Conservation (phyloP, 345 rosid genomes). For the Hypericum androsaemum region DNA sequence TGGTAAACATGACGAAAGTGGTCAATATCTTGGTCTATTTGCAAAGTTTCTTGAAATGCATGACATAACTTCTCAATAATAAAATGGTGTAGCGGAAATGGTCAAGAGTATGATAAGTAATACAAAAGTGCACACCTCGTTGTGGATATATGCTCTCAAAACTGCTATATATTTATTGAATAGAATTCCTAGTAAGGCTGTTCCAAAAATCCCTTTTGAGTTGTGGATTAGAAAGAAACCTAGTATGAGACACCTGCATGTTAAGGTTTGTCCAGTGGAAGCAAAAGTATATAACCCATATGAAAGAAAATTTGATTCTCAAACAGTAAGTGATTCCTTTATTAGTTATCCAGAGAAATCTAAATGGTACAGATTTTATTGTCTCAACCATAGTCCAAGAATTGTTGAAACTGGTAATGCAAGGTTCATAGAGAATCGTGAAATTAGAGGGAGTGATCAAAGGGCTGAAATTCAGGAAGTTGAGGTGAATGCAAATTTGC, state of each 20-base stretch:
- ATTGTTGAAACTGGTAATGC: neutral
- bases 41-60: neutral
- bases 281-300: neutral
- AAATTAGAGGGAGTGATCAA: neutral
- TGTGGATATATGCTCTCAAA: neutral
- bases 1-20: neutral
- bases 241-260: neutral
- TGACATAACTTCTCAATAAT: neutral
- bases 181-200: neutral
- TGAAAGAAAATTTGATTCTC: neutral
- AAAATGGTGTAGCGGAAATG: slow-evolving; percentile 4
- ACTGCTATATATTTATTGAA: neutral
- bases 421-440: neutral
- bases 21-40: neutral
- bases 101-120: slow-evolving; percentile 3
- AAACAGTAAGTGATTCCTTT: neutral
- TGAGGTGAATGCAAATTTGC: neutral
- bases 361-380: neutral
- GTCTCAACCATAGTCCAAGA: neutral
- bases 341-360: slow-evolving; percentile 2
- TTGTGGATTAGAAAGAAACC: neutral
- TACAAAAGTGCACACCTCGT: neutral
- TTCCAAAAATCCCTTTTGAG: neutral
- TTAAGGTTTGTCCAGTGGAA: neutral
- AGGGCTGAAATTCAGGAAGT: neutral